A percentile compares a stretch with the other conserved stretches of the same genome.
Evolutionary conservation across 2,329 filamentous ascomycete species (phyloP).

Genomic region (Celoporthe dispersa): DNA sequence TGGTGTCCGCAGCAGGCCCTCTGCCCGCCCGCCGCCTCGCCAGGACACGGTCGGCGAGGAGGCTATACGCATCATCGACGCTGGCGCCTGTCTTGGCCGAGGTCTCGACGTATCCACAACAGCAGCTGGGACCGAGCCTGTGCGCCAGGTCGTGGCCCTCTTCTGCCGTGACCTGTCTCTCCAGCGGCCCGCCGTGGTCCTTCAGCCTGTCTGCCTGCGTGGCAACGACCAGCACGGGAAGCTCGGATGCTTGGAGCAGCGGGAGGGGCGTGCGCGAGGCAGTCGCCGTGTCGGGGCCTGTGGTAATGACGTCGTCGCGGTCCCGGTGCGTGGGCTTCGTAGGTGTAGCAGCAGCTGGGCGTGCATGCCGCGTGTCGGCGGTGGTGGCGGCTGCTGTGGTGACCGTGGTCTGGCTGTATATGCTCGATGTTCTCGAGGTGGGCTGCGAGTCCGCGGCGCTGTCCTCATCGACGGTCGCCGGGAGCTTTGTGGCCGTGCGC

Average conservation of each 20-base stretch:
- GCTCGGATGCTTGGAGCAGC: background rate
- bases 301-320: background rate
- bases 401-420: slow-evolving; percentile 17
- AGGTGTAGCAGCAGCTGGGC: background rate
- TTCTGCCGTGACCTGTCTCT: slow-evolving; percentile 14
- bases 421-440: slow-evolving; percentile 8
- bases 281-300: background rate
- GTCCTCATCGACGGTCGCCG: slow-evolving; percentile 5
- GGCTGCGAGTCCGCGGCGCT: slow-evolving; percentile 14
- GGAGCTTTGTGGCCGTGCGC: too few relatives aligned
- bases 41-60: slow-evolving; percentile 23
- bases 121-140: slow-evolving; percentile 19
- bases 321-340: slow-evolving; percentile 6
- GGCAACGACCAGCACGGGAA: slow-evolving; percentile 22
- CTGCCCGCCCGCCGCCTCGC: slow-evolving; percentile 7
- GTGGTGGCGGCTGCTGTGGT: background rate
- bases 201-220: slow-evolving; percentile 18
- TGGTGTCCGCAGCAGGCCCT: background rate
- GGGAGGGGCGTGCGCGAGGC: too few relatives aligned
- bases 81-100: slow-evolving; percentile 24
- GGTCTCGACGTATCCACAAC: slow-evolving; percentile 20
- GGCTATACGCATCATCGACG: slow-evolving; percentile 24
- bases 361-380: background rate
- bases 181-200: slow-evolving; percentile 18
- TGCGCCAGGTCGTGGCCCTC: slow-evolving; percentile 22